These are phyloP conservation scores for Pseudogymnoascus sp. DNA, from an alignment of 2,329 filamentous ascomycete genomes.

Conservation along the genomic window DNA sequence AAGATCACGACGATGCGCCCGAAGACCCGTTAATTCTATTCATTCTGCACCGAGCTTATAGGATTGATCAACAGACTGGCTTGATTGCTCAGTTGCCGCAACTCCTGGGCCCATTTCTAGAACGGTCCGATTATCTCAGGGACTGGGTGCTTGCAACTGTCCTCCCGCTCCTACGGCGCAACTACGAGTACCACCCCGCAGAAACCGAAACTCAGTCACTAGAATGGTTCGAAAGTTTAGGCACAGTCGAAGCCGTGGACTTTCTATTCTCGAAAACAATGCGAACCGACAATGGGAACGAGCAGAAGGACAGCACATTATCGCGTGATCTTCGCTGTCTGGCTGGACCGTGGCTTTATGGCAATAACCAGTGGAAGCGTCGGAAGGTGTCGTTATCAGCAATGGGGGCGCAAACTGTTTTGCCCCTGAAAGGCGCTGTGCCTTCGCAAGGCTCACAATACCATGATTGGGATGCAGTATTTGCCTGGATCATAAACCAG, in stretches of 20 bases:
- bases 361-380: constrained; percentile 49
- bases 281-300: constrained; percentile 24
- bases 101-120: constrained; percentile 61
- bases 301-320: constrained; percentile 28
- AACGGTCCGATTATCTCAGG: constrained; percentile 50
- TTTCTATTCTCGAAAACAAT: constrained; percentile 52
- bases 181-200: constrained; percentile 58
- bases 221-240: constrained; percentile 52
- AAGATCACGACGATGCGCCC: constrained; percentile 38
- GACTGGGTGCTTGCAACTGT: constrained; percentile 62
- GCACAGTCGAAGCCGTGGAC: constrained; percentile 49
- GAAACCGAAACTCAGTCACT: constrained; percentile 41
- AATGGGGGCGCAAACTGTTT: constrained; percentile 12
- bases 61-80: constrained; percentile 65
- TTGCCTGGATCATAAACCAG: constrained; percentile 56
- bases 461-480: constrained; percentile 59
- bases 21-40: constrained; percentile 54
- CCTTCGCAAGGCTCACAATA: constrained; percentile 31
- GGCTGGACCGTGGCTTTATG: constrained; percentile 66
- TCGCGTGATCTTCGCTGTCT: constrained; percentile 60
- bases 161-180: constrained; percentile 59
- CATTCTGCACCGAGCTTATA: constrained; percentile 57
- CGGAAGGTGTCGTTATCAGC: constrained; percentile 27
- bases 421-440: constrained; percentile 21
- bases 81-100: constrained; percentile 57